Base-by-base conservation (phyloP, 192 early-diverging fungal species). In the Coemansia sp. region DNA sequence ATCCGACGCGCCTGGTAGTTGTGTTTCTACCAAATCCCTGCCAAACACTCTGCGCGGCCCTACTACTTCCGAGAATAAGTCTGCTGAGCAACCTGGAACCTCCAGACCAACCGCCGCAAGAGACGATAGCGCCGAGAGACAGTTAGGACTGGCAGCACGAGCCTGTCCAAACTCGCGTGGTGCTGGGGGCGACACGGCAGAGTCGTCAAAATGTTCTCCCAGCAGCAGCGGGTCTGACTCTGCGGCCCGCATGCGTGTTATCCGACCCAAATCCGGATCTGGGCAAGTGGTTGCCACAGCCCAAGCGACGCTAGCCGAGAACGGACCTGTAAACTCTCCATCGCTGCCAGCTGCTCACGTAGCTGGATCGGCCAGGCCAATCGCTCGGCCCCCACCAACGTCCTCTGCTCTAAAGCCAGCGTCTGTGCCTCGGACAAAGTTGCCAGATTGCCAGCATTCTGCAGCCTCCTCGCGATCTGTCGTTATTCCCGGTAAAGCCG, bases 181-280 rank as follows among this genome's bases (percentile, higher is more conserved):
- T 28, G 26, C 52, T 6, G 26, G 14, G 26, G 14, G 28, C 52
- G 23, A 12, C 12, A 6, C 31, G 52, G 5, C 26, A 53, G 52
- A 33, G 23, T 26, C 52, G 14, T 0, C 14, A 28, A 26, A 53
- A 14, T 26, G 28, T 16, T 53, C 28, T 4, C 14, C 52, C 14
- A 31, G 52, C 14, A 31, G 52, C 14, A 53, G 52, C 6, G 52
- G 52, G 14, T 53, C 52, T 6, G 52, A 53, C 21, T 68, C 75
- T 23, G 64, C 69, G 34, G 55, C 75, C 16, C 59, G 69, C 6
- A 66, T 65, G 25, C 66, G 65, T 18, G 53, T 61, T 37, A 61
- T 71, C 18, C 69, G 56, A n/a, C 63, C 62, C 35, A 50, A 48
- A 52, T 52, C 52, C 0, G 52, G 52, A 8, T 53, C 52, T 53